A percentile compares a stretch with the other conserved stretches of the same genome.
These are phyloP conservation scores for Hyaloscypha hepaticicola DNA, from an alignment of 495 filamentous ascomycete genomes.

Conservation along the genomic window DNA sequence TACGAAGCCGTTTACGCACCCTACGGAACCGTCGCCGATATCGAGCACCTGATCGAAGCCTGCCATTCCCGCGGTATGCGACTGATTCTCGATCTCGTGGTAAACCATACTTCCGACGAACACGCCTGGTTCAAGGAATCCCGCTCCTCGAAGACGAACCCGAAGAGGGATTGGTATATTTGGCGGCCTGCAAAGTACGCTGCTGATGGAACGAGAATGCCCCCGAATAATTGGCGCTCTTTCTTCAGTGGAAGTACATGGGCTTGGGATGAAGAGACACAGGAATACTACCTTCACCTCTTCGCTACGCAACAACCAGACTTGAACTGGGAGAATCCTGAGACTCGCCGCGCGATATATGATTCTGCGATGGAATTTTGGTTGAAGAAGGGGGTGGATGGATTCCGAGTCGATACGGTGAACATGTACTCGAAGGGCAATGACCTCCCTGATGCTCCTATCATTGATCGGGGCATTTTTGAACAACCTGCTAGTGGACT, in stretches of 20 bases:
- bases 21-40: constrained; percentile 63
- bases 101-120: constrained; percentile 74
- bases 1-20: constrained; percentile 61
- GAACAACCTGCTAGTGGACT: constrained; percentile 43
- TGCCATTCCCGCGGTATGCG: constrained; percentile 60
- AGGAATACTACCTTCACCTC: constrained; percentile 71
- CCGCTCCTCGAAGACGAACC: constrained; percentile 56
- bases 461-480: constrained; percentile 42
- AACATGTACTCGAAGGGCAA: constrained; percentile 58
- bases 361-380: constrained; percentile 66
- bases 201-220: constrained; percentile 55
- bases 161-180: constrained; percentile 73
- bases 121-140: constrained; percentile 75
- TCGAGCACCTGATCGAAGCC: constrained; percentile 58
- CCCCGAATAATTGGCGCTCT: constrained; percentile 71
- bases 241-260: constrained; percentile 58
- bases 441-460: constrained; percentile 59
- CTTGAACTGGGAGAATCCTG: constrained; percentile 71
- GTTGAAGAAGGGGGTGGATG: constrained; percentile 65
- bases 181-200: constrained; percentile 63
- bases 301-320: constrained; percentile 67
- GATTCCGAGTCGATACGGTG: constrained; percentile 57
- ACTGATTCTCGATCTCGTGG: constrained; percentile 69
- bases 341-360: constrained; percentile 61
- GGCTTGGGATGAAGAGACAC: constrained; percentile 62